Conservation (phyloP, 225 moss, liverwort and hornwort genomes). For the Pseudoscleropodium purum region DNA sequence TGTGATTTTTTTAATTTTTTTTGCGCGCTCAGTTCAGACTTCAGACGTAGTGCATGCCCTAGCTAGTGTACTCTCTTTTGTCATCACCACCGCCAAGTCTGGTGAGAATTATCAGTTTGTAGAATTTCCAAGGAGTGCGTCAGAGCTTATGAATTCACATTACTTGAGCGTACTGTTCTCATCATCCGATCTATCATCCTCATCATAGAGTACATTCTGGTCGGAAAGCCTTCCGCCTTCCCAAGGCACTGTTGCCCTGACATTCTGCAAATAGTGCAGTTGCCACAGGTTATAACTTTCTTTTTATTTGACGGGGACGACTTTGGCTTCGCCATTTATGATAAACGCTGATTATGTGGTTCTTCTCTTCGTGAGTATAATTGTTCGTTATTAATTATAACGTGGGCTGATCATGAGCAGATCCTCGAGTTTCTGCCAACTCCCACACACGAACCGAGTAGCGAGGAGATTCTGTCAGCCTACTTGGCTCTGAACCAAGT, state of each 20-base stretch:
- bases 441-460: constrained; percentile 27
- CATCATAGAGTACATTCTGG: constrained; percentile 16
- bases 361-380: not conserved
- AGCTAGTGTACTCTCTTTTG: not conserved
- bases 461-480: constrained; percentile 66
- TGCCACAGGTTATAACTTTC: not conserved
- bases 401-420: constrained; percentile 19
- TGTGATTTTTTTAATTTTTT: not conserved
- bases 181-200: constrained; percentile 21
- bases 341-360: not conserved
- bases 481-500: constrained; percentile 82
- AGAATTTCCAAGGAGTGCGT: not conserved
- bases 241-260: constrained; percentile 9
- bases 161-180: constrained; percentile 2
- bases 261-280: constrained; percentile 20
- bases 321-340: not conserved
- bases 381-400: constrained; percentile 1
- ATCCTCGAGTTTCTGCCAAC: constrained; percentile 19
- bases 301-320: not conserved
- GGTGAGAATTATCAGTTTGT: not conserved
- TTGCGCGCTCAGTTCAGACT: not conserved
- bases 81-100: not conserved
- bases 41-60: not conserved
- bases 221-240: constrained; percentile 1
- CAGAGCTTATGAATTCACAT: not conserved